These are phyloP conservation scores for Acer yangbiense DNA, from an alignment of 345 rosid species.

Conservation along the genomic window DNA sequence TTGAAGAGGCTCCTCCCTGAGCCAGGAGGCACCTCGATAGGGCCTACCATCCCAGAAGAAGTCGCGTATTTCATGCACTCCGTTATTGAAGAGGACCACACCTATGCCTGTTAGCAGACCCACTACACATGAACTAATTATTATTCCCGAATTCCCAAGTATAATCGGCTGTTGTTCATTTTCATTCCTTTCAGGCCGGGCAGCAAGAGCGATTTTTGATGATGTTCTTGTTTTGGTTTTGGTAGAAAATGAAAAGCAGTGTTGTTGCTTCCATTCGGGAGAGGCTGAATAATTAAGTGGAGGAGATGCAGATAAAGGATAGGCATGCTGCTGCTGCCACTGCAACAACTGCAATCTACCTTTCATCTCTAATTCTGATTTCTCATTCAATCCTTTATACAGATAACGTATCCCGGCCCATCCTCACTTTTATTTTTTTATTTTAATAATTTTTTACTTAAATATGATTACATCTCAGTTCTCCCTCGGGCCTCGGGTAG, in stretches of 20 bases:
- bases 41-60: conserved; percentile 93
- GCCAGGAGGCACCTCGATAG: conserved; percentile 78
- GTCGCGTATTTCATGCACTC: conserved; percentile 78
- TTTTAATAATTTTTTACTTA: too few species aligned
- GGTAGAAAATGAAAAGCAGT: background rate
- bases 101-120: conserved; percentile 79
- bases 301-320: background rate
- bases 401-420: background rate
- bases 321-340: background rate
- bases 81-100: conserved; percentile 77
- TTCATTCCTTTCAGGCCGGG: conserved; percentile 23
- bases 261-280: background rate
- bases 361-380: background rate
- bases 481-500: too few species aligned
- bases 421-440: background rate
- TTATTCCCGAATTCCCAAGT: conserved; percentile 33
- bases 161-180: conserved; percentile 5
- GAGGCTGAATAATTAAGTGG: background rate
- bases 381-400: background rate
- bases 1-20: conserved; percentile 68
- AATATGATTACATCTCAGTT: too few species aligned
- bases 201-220: conserved; percentile 2
- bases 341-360: background rate
- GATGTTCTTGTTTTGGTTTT: background rate
- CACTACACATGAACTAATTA: conserved; percentile 67